Base-by-base conservation (phyloP, 495 filamentous ascomycete genomes). In the Durotheca rogersii region DNA sequence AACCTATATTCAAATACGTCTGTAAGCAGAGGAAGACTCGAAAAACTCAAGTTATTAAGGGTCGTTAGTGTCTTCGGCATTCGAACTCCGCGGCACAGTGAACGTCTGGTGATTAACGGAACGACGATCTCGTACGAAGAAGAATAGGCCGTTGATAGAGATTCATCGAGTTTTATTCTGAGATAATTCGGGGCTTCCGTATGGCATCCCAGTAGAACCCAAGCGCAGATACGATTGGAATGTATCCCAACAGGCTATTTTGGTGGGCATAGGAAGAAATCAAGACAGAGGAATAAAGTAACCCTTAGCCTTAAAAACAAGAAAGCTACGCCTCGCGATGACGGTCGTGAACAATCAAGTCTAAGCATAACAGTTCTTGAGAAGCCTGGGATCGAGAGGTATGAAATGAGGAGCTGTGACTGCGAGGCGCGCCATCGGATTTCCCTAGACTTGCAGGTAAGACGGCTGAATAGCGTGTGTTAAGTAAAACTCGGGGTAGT, bases 41-140 rank as follows among this genome's bases (percentile, higher is more conserved):
- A 9, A 32, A 10, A 5, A 25, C 14, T 3, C 10, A 25, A 15
- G 7, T 25, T 15, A 20, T 23, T 17, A 30, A 38, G 16, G 32
- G 5, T n/a, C 11, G 15, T 47, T 16, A 19, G 40, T 15, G 9
- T 52, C 42, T 55, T 48, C 42, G 54, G 51, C 57, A 56, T 41
- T 45, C 51, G 47, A 45, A 47, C 45, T 42, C 45, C 25, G 14
- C 11, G 30, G 20, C 2, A 15, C 15, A 7, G 16, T 9, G 16
- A n/a, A 7, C 20, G 29, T 7, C 17, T 20, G 17, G 10, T 20
- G 23, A 1, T 38, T 27, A 27, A 27, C 23, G 9, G 23, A 9
- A 27, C 9, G 4, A 9, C 23, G 4, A 27, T 27, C 23, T 9
- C 23, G 4, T 27, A 27, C 9, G 23, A 9, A 27, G 9, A 9